Conservation (phyloP, 371 early-diverging fungal genomes). For the Syncephalastrum monosporum region DNA sequence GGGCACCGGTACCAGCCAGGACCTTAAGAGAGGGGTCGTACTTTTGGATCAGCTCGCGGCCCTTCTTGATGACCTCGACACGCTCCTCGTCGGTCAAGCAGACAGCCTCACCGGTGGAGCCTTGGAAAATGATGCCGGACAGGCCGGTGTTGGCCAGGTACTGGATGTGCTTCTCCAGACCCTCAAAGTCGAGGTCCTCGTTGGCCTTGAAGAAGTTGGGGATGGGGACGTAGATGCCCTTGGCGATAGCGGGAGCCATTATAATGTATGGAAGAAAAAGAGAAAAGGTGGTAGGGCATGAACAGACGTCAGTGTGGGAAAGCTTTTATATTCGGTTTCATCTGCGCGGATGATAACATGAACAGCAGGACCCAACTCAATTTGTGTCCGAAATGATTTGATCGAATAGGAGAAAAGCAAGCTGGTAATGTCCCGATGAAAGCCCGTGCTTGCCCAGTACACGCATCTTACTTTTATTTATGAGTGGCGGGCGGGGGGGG, state of each 20-base stretch:
- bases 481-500: too few species aligned
- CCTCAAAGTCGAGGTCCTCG: slow-evolving; percentile 43
- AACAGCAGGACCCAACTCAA: too few species aligned
- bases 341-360: too few species aligned
- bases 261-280: slow-evolving; percentile 5
- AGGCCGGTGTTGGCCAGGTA: slow-evolving; percentile 39
- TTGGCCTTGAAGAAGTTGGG: slow-evolving; percentile 46
- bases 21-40: slow-evolving; percentile 31
- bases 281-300: background rate
- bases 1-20: slow-evolving; percentile 39
- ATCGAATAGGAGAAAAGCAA: too few species aligned
- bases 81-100: slow-evolving; percentile 41
- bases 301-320: slow-evolving; percentile 2
- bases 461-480: too few species aligned
- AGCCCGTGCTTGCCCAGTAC: too few species aligned
- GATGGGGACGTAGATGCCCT: slow-evolving; percentile 45
- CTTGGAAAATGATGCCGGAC: slow-evolving; percentile 43
- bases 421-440: too few species aligned
- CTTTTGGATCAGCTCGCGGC: slow-evolving; percentile 25
- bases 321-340: slow-evolving; percentile 4
- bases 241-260: slow-evolving; percentile 20
- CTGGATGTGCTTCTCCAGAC: slow-evolving; percentile 40
- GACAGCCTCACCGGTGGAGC: slow-evolving; percentile 51
- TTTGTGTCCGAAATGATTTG: too few species aligned
- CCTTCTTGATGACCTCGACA: slow-evolving; percentile 23